These are phyloP conservation scores for Hypomontagnella monticulosa DNA, from an alignment of 495 filamentous ascomycete genomes.

Conservation along the genomic window DNA sequence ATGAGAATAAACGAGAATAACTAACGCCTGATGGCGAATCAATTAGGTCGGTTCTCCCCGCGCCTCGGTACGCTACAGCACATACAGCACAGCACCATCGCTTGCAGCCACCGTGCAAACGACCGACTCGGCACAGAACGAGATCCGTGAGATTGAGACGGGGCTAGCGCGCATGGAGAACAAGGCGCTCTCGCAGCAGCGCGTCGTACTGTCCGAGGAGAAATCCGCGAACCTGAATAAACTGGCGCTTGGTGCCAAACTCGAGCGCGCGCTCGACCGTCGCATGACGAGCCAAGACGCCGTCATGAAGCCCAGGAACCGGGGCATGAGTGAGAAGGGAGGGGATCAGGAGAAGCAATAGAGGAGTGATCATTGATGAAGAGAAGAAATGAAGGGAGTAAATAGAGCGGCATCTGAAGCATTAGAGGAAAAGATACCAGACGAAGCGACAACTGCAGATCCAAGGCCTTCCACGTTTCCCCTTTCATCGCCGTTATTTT, in stretches of 20 bases:
- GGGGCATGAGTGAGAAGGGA: slow-evolving; percentile 52
- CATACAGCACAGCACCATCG: slow-evolving; percentile 79
- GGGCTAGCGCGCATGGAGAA: slow-evolving; percentile 91
- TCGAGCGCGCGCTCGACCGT: slow-evolving; percentile 89
- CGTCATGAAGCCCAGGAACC: slow-evolving; percentile 71
- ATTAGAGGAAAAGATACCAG: slow-evolving; percentile 38
- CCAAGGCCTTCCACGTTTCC: slow-evolving; percentile 14
- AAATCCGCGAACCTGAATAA: slow-evolving; percentile 89
- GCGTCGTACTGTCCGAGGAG: slow-evolving; percentile 81
- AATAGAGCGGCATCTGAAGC: no score
- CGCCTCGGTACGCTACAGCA: slow-evolving; percentile 81
- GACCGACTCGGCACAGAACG: slow-evolving; percentile 69
- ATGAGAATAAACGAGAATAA: neutral
- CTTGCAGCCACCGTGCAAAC: slow-evolving; percentile 69
- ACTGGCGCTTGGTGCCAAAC: slow-evolving; percentile 89
- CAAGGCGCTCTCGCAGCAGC: slow-evolving; percentile 83
- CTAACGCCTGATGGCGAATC: neutral
- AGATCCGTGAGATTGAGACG: slow-evolving; percentile 83
- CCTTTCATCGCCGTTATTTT: slow-evolving; percentile 5
- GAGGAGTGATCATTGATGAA: neutral
- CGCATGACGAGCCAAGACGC: slow-evolving; percentile 94
- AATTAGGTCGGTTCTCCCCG: slow-evolving; percentile 56
- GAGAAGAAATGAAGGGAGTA: slow-evolving; percentile 2
- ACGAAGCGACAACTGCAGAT: slow-evolving; percentile 19
- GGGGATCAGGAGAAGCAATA: slow-evolving; percentile 40